These are phyloP conservation scores for Scedosporium minutisporum DNA, from an alignment of 2,329 filamentous ascomycete genomes.

Conservation along the genomic window DNA sequence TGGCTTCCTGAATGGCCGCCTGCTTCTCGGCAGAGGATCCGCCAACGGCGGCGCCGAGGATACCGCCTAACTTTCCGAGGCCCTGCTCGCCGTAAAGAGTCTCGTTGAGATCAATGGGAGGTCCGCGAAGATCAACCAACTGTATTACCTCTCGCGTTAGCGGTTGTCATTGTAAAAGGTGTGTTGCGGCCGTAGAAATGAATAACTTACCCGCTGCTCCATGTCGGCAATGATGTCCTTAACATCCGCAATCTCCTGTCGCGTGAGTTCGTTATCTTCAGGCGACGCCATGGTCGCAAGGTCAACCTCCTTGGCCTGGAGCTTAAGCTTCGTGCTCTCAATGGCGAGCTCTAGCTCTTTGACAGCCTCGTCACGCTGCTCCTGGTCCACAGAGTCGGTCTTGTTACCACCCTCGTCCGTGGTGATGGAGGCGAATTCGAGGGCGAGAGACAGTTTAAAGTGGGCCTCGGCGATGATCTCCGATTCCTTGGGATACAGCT, in stretches of 20 bases:
- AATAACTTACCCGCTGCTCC: conserved; percentile 56
- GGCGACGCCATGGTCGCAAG: conserved; percentile 52
- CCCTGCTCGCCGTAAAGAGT: conserved; percentile 39
- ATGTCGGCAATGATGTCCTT: conserved; percentile 73
- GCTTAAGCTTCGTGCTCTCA: conserved; percentile 59
- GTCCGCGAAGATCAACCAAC: conserved; percentile 59
- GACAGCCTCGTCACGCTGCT: conserved; percentile 60
- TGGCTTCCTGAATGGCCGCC: conserved; percentile 61
- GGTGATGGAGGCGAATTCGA: conserved; percentile 84
- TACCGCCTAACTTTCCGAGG: conserved; percentile 32
- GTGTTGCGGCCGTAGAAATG: background rate
- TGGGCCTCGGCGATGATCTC: conserved; percentile 88
- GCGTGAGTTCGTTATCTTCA: conserved; percentile 56
- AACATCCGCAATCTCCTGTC: conserved; percentile 58
- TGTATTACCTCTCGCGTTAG: conserved; percentile 19
- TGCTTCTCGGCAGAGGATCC: conserved; percentile 51
- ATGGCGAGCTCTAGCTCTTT: conserved; percentile 66
- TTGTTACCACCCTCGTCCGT: conserved; percentile 36
- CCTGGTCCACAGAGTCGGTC: conserved; percentile 52
- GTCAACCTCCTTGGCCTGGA: conserved; percentile 59
- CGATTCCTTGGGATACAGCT: conserved; percentile 70
- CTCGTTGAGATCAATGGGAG: conserved; percentile 48
- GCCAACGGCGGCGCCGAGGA: conserved; percentile 55
- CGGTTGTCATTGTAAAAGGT: background rate
- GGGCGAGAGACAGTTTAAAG: conserved; percentile 88